Evolutionary conservation across 2,329 filamentous ascomycete genomes (phyloP).

Genomic region (Madurella mycetomatis): DNA sequence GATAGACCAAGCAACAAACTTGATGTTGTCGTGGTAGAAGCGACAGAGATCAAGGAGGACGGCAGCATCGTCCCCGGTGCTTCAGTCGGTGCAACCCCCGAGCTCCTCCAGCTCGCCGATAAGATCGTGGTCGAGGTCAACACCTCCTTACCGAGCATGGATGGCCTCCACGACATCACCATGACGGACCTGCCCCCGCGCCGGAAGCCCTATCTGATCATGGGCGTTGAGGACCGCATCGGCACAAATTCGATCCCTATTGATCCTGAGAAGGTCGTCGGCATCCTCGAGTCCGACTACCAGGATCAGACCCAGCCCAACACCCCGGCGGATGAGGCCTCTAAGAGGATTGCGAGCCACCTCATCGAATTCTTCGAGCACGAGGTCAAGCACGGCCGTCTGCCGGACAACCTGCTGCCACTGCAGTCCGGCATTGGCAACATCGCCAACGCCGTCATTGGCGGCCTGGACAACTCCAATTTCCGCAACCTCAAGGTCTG

Average conservation of each 20-base stretch:
- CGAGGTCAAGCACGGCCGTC: constrained; percentile 72
- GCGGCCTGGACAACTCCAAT: constrained; percentile 73
- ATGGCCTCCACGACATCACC: constrained; percentile 86
- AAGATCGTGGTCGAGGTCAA: constrained; percentile 95
- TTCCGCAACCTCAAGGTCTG: constrained; percentile 87
- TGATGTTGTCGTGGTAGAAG: constrained; percentile 81
- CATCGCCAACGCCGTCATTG: constrained; percentile 88
- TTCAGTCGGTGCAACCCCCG: constrained; percentile 78
- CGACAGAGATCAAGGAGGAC: constrained; percentile 80
- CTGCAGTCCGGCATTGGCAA: constrained; percentile 88
- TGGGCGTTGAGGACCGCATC: constrained; percentile 80
- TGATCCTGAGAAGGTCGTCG: constrained; percentile 77
- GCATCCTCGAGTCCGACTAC: constrained; percentile 80
- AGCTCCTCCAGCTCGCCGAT: constrained; percentile 85
- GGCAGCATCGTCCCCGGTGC: constrained; percentile 85
- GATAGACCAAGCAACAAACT: constrained; percentile 69
- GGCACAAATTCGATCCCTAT: constrained; percentile 77
- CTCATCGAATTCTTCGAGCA: constrained; percentile 81
- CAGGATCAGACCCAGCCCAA: constrained; percentile 72
- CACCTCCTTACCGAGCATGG: constrained; percentile 76
- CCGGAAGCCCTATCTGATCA: constrained; percentile 82
- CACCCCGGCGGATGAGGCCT: constrained; percentile 67
- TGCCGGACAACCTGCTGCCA: constrained; percentile 72
- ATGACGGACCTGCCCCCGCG: constrained; percentile 78
- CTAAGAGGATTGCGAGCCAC: constrained; percentile 68